Base-by-base conservation (phyloP, 1,284 basidiomycete genomes). In the Cutaneotrichosporon mucoides region DNA sequence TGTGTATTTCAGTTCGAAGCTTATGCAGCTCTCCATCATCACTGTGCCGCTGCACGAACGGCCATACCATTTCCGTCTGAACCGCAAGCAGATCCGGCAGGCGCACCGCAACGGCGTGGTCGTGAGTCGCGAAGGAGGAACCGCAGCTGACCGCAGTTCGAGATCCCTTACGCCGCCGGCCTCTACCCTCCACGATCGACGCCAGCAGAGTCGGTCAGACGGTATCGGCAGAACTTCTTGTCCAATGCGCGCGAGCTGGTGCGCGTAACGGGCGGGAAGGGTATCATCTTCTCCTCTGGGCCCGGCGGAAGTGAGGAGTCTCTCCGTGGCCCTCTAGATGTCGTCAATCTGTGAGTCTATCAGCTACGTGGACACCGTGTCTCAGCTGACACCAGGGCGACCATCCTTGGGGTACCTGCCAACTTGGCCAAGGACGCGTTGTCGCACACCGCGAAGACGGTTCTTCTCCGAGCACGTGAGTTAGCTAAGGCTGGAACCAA, bases 401-500 rank as follows among this genome's bases (percentile, higher is more conserved):
- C 73, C 6, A 66, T 76, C 46, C 63, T 79, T 46, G 77, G 77
- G 6, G 71, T 79, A 61, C 75, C 76, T 12, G 73, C 76, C 15
- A 79, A 79, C 64, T 62, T 78, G 7, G 76, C 77, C 5, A 77
- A 74, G 60, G 75, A 78, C 45, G 68, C 76, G 8, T 59, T 79
- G 13, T 67, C 67, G 4, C 58, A 62, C 5, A 74, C 71, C 24
- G 70, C 73, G 4, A 73, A 72, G 53, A 62, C 60, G 51, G 73
- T 78, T 3, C 56, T 79, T n/a, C 68, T 78, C 10, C 67, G 71
- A 63, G 73, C 77, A 33, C 77, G 77, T 79, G 56, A 64, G 77
- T n/a, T 15, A 7, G 2, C 13, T 6, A 2, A 24, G 24, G 24
- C 24, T 24, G 24, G 24, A 24, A 24, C 24, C 24, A 24, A 24